Conservation (phyloP, 2,329 filamentous ascomycete genomes). For the Ambrosiella cleistominuta region DNA sequence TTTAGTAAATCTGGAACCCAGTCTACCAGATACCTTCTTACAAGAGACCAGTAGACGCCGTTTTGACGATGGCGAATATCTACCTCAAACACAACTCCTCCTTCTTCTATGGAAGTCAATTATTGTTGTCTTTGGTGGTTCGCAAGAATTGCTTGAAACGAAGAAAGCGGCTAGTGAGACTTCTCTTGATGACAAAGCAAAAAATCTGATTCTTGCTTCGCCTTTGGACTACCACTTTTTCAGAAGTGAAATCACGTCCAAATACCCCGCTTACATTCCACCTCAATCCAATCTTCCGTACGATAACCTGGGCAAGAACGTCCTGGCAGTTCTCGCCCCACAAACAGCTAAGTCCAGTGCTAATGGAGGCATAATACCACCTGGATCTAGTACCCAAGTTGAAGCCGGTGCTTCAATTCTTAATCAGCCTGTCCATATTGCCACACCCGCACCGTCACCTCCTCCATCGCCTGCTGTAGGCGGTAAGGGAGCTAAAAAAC, state of each 20-base stretch:
- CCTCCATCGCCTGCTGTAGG: slow-evolving; percentile 76
- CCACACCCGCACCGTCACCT: slow-evolving; percentile 90
- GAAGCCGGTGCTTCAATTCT: slow-evolving; percentile 58
- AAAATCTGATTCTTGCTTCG: slow-evolving; percentile 76
- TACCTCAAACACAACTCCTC: slow-evolving; percentile 53
- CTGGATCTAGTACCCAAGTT: slow-evolving; percentile 33
- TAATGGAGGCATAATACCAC: slow-evolving; percentile 43
- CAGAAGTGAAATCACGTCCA: slow-evolving; percentile 89
- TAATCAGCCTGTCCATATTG: slow-evolving; percentile 91
- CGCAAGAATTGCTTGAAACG: slow-evolving; percentile 50
- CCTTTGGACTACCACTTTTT: slow-evolving; percentile 94
- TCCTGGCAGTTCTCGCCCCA: slow-evolving; percentile 69
- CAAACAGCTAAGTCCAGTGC: slow-evolving; percentile 46
- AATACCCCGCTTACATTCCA: slow-evolving; percentile 91
- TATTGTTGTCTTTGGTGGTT: slow-evolving; percentile 69
- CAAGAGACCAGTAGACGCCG: slow-evolving; percentile 49
- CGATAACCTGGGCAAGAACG: slow-evolving; percentile 77
- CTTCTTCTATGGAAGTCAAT: slow-evolving; percentile 85
- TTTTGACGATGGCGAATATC: slow-evolving; percentile 50
- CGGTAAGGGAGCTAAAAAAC: slow-evolving; percentile 90
- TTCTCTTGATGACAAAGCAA: slow-evolving; percentile 40
- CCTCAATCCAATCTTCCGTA: slow-evolving; percentile 68
- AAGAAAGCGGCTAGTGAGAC: slow-evolving; percentile 55
- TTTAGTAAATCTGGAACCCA: slow-evolving; percentile 42
- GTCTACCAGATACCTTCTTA: slow-evolving; percentile 54